Evolutionary conservation across 2,329 filamentous ascomycete genomes (phyloP), one percentile per base, ranked within the genome.

Genomic region (Talaromyces sp.): DNA sequence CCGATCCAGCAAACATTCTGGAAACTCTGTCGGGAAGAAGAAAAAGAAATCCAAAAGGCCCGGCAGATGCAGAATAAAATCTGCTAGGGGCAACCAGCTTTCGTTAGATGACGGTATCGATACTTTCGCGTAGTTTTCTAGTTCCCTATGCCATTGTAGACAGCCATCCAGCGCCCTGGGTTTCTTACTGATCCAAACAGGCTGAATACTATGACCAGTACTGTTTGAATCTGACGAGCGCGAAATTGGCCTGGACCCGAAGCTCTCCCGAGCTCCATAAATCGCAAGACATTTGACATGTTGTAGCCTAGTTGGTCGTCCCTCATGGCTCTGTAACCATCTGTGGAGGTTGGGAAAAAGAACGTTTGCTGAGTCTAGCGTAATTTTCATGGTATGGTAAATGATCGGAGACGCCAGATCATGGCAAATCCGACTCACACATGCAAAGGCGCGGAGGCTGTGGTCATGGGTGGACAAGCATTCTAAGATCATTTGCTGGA

Each of bases 1-100:
- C 20, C 41, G 19, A 41, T 43, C 22, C 27, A 43, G 42, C 42
- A 32, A 45, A 45, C 42, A 45, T 45, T 33, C 42, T 30, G 42
- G 24, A 45, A 45, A 45, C 20, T 45, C 3, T 45, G 27, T 45
- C 42, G 42, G 42, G 17, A 45, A 13, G 17, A 45, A 45, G 42
- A 30, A 45, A 33, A 45, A 33, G 3, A 45, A 33, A 45, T 45
- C 42, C 24, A 32, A 8, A 33, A 45, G 42, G 24, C 3, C 24
- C 7, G 42, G 42, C 33, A 45, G 16, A 2, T 33, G 22, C 27
- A 33, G 42, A 45, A 45, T 45, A 24, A 45, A n/a, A 45, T 30
- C 24, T 45, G 42, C 27, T 32, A 45, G 42, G 27, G 42, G 24
- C 27, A 43, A n/a, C 40, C 40, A 43, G 7, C 11, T 7, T 19